Percentiles rank a stretch among this genome's conserved stretches.
These are phyloP conservation scores for Boletellus sp. DNA, from an alignment of 768 basidiomycete genomes.

Conservation along the genomic window DNA sequence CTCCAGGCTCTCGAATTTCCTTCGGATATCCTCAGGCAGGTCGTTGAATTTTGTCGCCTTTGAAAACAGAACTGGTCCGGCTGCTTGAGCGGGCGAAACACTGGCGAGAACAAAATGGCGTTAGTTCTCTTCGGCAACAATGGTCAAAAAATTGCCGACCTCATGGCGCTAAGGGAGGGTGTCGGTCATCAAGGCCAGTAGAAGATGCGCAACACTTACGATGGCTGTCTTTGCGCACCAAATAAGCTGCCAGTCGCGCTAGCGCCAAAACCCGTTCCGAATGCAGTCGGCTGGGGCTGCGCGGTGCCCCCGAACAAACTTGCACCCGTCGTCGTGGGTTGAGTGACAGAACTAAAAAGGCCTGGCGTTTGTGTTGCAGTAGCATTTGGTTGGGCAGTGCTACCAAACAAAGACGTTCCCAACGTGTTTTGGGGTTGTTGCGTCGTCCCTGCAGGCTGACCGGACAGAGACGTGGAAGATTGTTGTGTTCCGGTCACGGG, in stretches of 20 bases:
- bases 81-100: slow-evolving; percentile 28
- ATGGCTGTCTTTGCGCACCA: slow-evolving; percentile 31
- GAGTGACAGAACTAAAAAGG: slow-evolving; percentile 18
- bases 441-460: slow-evolving; percentile 26
- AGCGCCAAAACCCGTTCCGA: not conserved
- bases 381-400: slow-evolving; percentile 13
- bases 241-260: slow-evolving; percentile 17
- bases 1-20: slow-evolving; percentile 68
- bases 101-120: slow-evolving; percentile 11
- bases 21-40: slow-evolving; percentile 65
- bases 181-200: not conserved
- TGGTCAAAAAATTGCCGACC: slow-evolving; percentile 13
- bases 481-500: slow-evolving; percentile 33
- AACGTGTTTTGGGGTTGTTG: slow-evolving; percentile 27
- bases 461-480: slow-evolving; percentile 34
- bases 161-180: slow-evolving; percentile 19
- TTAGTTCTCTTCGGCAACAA: not conserved
- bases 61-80: slow-evolving; percentile 32
- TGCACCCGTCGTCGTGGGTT: slow-evolving; percentile 12
- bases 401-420: slow-evolving; percentile 33
- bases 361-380: slow-evolving; percentile 12
- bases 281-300: not conserved
- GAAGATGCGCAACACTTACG: slow-evolving; percentile 17
- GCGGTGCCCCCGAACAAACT: slow-evolving; percentile 29
- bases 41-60: slow-evolving; percentile 79